A percentile compares a stretch with the other conserved stretches of the same genome.
These are phyloP conservation scores for Auriscalpium vulgare DNA, from an alignment of 768 basidiomycete genomes.

Conservation along the genomic window DNA sequence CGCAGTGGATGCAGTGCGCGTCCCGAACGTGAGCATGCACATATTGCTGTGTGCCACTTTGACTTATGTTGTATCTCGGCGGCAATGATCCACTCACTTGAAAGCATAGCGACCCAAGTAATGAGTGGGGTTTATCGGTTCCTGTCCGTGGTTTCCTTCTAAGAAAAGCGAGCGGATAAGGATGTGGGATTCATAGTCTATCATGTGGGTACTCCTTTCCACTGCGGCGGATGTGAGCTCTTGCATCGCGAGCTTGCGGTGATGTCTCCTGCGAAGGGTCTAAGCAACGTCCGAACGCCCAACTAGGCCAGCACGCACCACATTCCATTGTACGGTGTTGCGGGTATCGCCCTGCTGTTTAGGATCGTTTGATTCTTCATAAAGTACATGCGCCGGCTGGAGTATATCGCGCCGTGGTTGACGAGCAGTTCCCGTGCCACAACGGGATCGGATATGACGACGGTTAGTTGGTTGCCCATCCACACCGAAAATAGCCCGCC, in stretches of 20 bases:
- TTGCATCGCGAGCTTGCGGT: conserved; percentile 31
- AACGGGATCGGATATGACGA: conserved; percentile 36
- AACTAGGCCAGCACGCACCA: conserved; percentile 23
- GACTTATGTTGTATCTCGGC: background rate
- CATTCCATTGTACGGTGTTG: conserved; percentile 34
- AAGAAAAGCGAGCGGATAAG: conserved; percentile 31
- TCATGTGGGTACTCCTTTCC: conserved; percentile 26
- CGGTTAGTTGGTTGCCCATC: conserved; percentile 40
- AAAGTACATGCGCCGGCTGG: conserved; percentile 38
- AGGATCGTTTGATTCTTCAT: conserved; percentile 39
- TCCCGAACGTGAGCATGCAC: conserved; percentile 35
- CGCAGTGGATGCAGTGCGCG: conserved; percentile 30
- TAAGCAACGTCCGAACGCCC: background rate
- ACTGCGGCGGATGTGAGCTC: conserved; percentile 29
- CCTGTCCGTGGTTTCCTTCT: conserved; percentile 23
- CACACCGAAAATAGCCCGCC: conserved; percentile 38
- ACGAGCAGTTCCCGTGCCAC: conserved; percentile 38
- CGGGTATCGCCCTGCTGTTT: conserved; percentile 35
- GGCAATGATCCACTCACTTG: conserved; percentile 11
- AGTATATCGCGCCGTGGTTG: conserved; percentile 37
- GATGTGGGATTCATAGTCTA: conserved; percentile 33
- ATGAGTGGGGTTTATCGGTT: conserved; percentile 31
- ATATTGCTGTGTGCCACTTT: conserved; percentile 30
- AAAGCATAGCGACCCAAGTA: conserved; percentile 30
- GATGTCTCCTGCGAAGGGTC: conserved; percentile 27